phyloP scores from a whole-genome alignment of 2,329 filamentous ascomycete genomes.

The Huntiella decipiens region DNA sequence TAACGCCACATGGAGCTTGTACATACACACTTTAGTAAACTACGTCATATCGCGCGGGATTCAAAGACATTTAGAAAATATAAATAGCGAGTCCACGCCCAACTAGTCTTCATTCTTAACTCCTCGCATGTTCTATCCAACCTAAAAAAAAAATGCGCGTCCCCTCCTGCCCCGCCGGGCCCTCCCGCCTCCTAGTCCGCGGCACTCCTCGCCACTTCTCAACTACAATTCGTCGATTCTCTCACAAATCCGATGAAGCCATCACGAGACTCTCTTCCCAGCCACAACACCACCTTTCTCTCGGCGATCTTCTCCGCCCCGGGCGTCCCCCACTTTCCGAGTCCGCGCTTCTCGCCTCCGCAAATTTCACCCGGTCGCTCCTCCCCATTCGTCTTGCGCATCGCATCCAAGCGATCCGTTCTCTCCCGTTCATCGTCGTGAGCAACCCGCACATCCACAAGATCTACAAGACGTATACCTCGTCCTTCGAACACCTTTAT shows the following conservation, averaged over 20 bases:
- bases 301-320: constrained; percentile 75
- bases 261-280: constrained; percentile 61
- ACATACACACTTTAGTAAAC: no score
- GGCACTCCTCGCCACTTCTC: no score
- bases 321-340: constrained; percentile 72
- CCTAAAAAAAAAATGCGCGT: no score
- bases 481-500: constrained; percentile 53
- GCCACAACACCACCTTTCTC: constrained; percentile 61
- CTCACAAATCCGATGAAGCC: constrained; percentile 45
- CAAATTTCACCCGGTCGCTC: constrained; percentile 87
- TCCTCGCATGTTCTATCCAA: no score
- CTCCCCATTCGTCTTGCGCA: constrained; percentile 84
- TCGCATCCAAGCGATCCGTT: constrained; percentile 80
- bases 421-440: constrained; percentile 92
- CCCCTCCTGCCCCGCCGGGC: no score
- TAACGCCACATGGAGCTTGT: no score
- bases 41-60: no score
- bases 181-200: no score
- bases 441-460: constrained; percentile 89
- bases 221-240: no score
- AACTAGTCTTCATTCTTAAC: no score
- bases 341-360: constrained; percentile 65
- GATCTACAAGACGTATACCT: constrained; percentile 92
- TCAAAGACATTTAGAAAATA: no score
- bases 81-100: no score